Evolutionary conservation across 148 eudicot genomes (phyloP).

Genomic region (Beta vulgaris): DNA sequence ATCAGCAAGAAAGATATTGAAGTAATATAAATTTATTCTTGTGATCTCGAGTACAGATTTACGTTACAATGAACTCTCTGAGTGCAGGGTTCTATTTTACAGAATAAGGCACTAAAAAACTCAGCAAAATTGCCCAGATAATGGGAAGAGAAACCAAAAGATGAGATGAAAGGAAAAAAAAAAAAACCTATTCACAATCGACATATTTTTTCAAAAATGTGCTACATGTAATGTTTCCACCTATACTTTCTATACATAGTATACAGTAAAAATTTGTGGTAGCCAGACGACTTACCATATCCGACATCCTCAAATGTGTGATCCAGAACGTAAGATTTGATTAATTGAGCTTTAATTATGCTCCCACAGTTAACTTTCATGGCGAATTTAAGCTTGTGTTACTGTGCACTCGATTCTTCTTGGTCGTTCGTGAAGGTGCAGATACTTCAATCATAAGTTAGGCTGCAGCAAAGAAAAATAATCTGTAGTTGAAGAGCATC

Average conservation of each 20-base stretch:
- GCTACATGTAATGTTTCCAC: slow-evolving; percentile 23
- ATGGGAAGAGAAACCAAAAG: slow-evolving; percentile 4
- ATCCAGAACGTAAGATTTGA: slow-evolving; percentile 2
- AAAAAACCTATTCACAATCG: slow-evolving; percentile 31
- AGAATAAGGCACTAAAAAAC: slow-evolving; percentile 16
- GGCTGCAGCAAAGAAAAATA: slow-evolving; percentile 33
- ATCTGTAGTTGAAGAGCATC: background rate
- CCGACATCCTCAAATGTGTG: slow-evolving; percentile 11
- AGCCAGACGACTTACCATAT: slow-evolving; percentile 1
- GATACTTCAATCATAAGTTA: slow-evolving; percentile 21
- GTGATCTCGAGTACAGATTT: background rate
- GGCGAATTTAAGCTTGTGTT: slow-evolving; percentile 8
- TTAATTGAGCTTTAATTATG: slow-evolving; percentile 5
- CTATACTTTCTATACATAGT: slow-evolving; percentile 30
- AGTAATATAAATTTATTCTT: background rate
- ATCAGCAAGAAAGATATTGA: background rate
- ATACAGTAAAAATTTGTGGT: slow-evolving; percentile 26
- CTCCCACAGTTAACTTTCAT: slow-evolving; percentile 5
- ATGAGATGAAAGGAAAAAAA: background rate
- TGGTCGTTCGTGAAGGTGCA: background rate
- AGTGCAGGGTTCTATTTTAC: slow-evolving; percentile 21
- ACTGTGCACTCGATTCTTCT: background rate
- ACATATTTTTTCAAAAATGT: slow-evolving; percentile 14
- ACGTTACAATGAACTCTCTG: slow-evolving; percentile 12
- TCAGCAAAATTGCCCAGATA: slow-evolving; percentile 21